Base-by-base conservation (phyloP, 345 rosid species). In the Excoecaria agallocha region DNA sequence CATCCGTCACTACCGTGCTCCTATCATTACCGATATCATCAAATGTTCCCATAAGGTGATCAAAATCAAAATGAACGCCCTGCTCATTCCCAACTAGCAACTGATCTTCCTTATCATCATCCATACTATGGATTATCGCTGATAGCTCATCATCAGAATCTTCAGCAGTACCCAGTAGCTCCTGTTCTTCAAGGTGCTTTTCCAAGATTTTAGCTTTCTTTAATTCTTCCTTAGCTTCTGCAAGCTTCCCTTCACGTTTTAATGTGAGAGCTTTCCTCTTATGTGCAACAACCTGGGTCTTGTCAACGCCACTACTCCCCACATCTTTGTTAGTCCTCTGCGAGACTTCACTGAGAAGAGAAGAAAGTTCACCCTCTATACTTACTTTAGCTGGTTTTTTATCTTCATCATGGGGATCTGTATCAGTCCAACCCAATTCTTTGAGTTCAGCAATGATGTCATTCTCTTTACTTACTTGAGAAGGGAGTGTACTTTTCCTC, bases 91-190 rank as follows among this genome's bases (percentile, higher is more conserved):
- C 86, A 78, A 60, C 72, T 67, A 87, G 52, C 70, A 84, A 52
- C 45, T 79, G 87, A 81, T 88, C 94, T 74, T 81, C 84, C 76
- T 86, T 83, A 66, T 85, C 85, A 76, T 79, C 78, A 69, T 88
- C 90, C 88, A 91, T 88, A 71, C 84, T 77, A 61, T 63, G 58
- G 61, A 93, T 84, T 77, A 93, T 79, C 56, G 88, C 87, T 75
- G 97, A 86, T 60, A 95, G 80, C 83, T 95, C 99, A 85, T 95
- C 98, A 72, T 95, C 97, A 62, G 96, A 90, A 82, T 91, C 97
- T 68, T 88, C 97, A 49, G 78, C 93, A 20, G 78, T 93, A 25
- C 86, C 94, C 84, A 89, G 78, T 69, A 92, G 85, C 74, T 93
- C 96, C 79, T 89, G 86, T 74, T 95, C 98, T 86, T 95, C 97